Base-by-base conservation (phyloP, 1,284 basidiomycete species). In the Mycena citricolor region DNA sequence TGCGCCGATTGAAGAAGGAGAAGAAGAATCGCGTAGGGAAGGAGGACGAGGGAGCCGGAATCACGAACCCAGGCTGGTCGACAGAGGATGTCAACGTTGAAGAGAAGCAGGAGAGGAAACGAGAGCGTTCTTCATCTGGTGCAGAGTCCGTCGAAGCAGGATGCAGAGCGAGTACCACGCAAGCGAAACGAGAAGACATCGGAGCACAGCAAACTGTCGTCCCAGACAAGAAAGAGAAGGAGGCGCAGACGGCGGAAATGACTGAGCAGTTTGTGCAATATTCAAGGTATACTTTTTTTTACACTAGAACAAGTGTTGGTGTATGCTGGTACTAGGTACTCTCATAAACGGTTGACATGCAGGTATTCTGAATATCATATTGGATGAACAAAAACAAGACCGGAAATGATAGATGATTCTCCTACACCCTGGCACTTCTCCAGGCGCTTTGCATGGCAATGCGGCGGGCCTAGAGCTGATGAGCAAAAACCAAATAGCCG, bases 381-480 rank as follows among this genome's bases (percentile, higher is more conserved):
- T n/a, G 2, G 42, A 16, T 21, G 39, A n/a, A 28, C 43, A 40
- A 32, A 32, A 22, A 34, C 35, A 37, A 26, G 13, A 38, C 35
- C 26, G 8, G 12, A 22, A 36, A 13, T n/a, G n/a, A n/a, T n/a
- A n/a, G n/a, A n/a, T n/a, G n/a, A n/a, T n/a, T n/a, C n/a, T n/a
- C 26, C 69, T 55, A 81, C 54, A 68, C 72, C 42, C 74, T 70
- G 19, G 72, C 67, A 46, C 77, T 70, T 58, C 83, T 74, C 83
- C 83, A 86, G 24, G 83, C 83, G 53, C 83, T 86, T 58, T 86
- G 83, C 76, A 86, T 75, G 21, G 83, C 76, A 54, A 86, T 86
- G 34, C 83, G 77, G 47, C 78, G 72, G 17, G 83, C 83, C 82
- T 83, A 48, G 21, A 43, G 39, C 34, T 34, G 39, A n/a, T 41